Evolutionary conservation across 257 asterid species (phyloP), one percentile per base, ranked within the genome.

Genomic region (Datura wrightii): DNA sequence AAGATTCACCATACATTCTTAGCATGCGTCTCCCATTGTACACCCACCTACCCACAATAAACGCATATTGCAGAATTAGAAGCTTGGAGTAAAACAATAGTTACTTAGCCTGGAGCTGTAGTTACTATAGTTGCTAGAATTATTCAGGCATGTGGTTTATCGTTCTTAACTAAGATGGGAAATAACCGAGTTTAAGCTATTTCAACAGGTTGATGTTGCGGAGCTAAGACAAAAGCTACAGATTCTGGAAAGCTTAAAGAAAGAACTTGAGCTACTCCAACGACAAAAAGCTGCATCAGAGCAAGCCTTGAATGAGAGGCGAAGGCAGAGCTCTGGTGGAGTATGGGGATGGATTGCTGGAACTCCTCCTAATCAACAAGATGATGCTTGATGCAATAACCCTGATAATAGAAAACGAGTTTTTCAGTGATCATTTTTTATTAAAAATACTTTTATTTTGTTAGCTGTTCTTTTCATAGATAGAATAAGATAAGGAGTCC

Each of bases 291-390:
- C 98, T 80, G 98, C 98, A 89, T 92, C 99, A 14, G 99, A 97
- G 87, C 96, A 97, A 89, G 98, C 93, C 63, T 84, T 88, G 50
- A 88, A 85, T 80, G 97, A 94, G 52, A 94, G 87, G 84, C 95
- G 89, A 85, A 92, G 87, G 90, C 97, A 91, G 85, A 82, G 94
- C 86, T 94, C 97, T 15, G 92, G 97, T 8, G 97, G 99, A 48
- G 94, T 97, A 59, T 97, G 98, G 99, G 98, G 98, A 48, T 97
- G 99, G 99, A 92, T 97, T 59, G 98, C 97, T 10, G 98, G 98
- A 86, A 70, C 97, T 58, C 94, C 98, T 79, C 87, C 93, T 16
- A 67, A 63, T 53, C 93, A 91, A 82, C 86, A 80, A 15, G 90
- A 87, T 16, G 93, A 88, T 48, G 92, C 88, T 54, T 93, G 84